phyloP scores from a whole-genome alignment of 2,329 filamentous ascomycete genomes.

The Pseudogymnoascus sp. region DNA sequence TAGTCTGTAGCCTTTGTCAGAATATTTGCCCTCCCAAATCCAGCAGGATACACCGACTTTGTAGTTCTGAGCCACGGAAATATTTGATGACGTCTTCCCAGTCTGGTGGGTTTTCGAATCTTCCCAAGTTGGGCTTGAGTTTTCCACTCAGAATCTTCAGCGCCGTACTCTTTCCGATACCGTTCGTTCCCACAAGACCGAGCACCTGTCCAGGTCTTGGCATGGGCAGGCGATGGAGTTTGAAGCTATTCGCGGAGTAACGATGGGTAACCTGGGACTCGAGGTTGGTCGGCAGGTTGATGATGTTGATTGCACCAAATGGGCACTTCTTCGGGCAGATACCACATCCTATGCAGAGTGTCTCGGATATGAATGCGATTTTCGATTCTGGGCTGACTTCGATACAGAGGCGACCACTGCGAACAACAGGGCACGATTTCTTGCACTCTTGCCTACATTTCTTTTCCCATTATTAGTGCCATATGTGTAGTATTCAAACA shows the following conservation, averaged over 20 bases:
- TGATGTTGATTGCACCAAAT: slow-evolving; percentile 97
- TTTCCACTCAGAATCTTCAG: slow-evolving; percentile 98
- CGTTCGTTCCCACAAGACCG: slow-evolving; percentile 96
- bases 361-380: slow-evolving; percentile 96
- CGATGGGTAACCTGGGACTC: slow-evolving; percentile 97
- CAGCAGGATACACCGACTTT: slow-evolving; percentile 56
- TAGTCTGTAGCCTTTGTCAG: slow-evolving; percentile 57
- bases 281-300: slow-evolving; percentile 99
- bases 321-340: slow-evolving; percentile 99
- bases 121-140: slow-evolving; percentile 93
- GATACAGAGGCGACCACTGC: slow-evolving; percentile 95
- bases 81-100: slow-evolving; percentile 99
- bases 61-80: slow-evolving; percentile 93
- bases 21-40: neutral
- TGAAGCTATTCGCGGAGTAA: slow-evolving; percentile 99
- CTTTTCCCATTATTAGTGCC: slow-evolving; percentile 40
- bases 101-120: slow-evolving; percentile 92
- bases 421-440: slow-evolving; percentile 95
- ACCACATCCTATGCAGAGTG: slow-evolving; percentile 94
- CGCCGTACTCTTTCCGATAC: slow-evolving; percentile 99
- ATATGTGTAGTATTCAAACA: slow-evolving; percentile 7
- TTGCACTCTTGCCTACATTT: slow-evolving; percentile 99
- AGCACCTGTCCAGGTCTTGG: slow-evolving; percentile 91
- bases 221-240: slow-evolving; percentile 93
- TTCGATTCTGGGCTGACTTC: slow-evolving; percentile 84